A percentile compares a stretch with the other conserved stretches of the same genome.
These are phyloP conservation scores for Ciborinia camelliae DNA, from an alignment of 2,329 filamentous ascomycete genomes.

Conservation along the genomic window DNA sequence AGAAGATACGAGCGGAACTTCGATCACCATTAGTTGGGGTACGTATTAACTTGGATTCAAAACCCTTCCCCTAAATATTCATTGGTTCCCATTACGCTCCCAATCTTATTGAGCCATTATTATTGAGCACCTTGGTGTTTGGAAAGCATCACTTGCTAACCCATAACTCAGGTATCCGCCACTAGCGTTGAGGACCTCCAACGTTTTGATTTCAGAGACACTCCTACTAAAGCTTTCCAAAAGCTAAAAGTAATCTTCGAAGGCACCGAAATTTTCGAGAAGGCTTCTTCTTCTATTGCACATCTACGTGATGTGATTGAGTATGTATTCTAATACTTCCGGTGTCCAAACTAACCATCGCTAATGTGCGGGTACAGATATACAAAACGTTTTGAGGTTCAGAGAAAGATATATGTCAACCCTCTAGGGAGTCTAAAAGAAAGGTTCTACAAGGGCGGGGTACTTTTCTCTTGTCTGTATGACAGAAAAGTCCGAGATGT, in stretches of 20 bases:
- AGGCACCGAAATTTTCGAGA: slow-evolving; percentile 65
- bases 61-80: background rate
- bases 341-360: background rate
- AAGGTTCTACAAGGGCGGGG: slow-evolving; percentile 79
- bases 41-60: background rate
- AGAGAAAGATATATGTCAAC: slow-evolving; percentile 76
- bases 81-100: background rate
- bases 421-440: slow-evolving; percentile 88
- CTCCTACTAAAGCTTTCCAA: slow-evolving; percentile 54
- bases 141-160: background rate
- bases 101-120: background rate
- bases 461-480: slow-evolving; percentile 87
- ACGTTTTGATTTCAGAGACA: slow-evolving; percentile 81
- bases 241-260: slow-evolving; percentile 59
- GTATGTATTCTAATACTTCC: background rate
- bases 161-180: slow-evolving; percentile 49
- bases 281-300: slow-evolving; percentile 70
- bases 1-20: slow-evolving; percentile 77
- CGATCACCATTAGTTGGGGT: slow-evolving; percentile 78
- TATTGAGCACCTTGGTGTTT: background rate
- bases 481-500: slow-evolving; percentile 81
- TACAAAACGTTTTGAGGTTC: slow-evolving; percentile 69
- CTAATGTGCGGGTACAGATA: slow-evolving; percentile 45
- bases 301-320: slow-evolving; percentile 76
- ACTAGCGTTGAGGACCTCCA: slow-evolving; percentile 88